These are phyloP conservation scores for Solanum microdontum DNA, from an alignment of 257 asterid species.

Conservation along the genomic window DNA sequence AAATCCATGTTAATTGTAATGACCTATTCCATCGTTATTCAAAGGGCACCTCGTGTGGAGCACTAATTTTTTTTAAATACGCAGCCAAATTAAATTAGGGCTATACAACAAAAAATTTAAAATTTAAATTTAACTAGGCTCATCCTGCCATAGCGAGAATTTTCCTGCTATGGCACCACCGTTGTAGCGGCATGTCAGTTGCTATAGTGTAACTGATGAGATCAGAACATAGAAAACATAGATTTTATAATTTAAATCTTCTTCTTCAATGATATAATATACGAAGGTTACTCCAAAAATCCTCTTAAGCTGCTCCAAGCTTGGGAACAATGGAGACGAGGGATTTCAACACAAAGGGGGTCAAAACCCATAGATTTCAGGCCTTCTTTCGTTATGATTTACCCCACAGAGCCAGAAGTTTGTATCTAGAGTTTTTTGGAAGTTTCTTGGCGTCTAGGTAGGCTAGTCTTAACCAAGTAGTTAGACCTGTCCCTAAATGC, in stretches of 20 bases:
- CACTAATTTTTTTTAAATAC: too few species aligned
- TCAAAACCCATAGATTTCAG: neutral
- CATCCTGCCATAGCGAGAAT: neutral
- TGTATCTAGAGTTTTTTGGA: neutral
- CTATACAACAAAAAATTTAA: neutral
- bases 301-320: neutral
- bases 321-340: neutral
- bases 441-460: neutral
- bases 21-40: neutral
- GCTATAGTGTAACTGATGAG: neutral
- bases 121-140: neutral
- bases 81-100: neutral
- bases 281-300: neutral
- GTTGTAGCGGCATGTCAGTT: neutral
- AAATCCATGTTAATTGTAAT: neutral
- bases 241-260: neutral
- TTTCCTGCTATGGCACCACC: neutral
- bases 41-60: neutral
- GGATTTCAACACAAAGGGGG: neutral
- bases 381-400: neutral
- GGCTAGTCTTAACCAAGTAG: neutral
- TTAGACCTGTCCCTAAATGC: too few species aligned
- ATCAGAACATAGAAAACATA: neutral
- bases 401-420: neutral
- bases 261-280: neutral